A percentile compares a stretch with the other conserved stretches of the same genome.
phyloP scores from a whole-genome alignment of 2,329 filamentous ascomycete genomes.

The Penicillium sp. region DNA sequence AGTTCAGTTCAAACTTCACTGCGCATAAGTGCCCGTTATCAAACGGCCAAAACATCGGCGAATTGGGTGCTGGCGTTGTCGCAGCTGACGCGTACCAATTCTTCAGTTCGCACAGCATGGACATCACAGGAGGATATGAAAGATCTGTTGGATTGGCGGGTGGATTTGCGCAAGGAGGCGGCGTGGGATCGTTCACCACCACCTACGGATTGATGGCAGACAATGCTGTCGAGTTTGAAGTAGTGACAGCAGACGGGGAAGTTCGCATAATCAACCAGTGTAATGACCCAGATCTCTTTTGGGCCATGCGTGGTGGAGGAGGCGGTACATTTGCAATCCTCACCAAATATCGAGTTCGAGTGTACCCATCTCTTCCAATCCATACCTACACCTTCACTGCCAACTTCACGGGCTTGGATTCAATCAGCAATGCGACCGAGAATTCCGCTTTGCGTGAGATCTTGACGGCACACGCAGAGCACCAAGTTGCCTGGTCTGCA shows the following conservation, averaged over 20 bases:
- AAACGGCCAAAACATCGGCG: constrained; percentile 51
- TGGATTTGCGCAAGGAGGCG: constrained; percentile 52
- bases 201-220: constrained; percentile 50
- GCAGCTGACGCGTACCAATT: constrained; percentile 13
- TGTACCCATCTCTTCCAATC: neutral
- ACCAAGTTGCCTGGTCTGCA: too few species aligned
- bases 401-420: too few species aligned
- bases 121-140: constrained; percentile 12
- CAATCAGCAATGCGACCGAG: too few species aligned
- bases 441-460: too few species aligned
- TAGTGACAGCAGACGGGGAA: constrained; percentile 51
- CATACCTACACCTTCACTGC: too few species aligned
- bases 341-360: constrained; percentile 9
- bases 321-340: constrained; percentile 21
- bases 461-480: too few species aligned
- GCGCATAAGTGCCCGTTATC: constrained; percentile 15
- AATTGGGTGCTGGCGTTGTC: constrained; percentile 15
- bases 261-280: constrained; percentile 48
- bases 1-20: constrained; percentile 29
- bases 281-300: constrained; percentile 52
- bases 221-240: constrained; percentile 51
- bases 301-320: constrained; percentile 53
- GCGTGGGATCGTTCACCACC: constrained; percentile 55
- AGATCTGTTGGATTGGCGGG: constrained; percentile 53
- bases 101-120: constrained; percentile 6